These are phyloP conservation scores for Botryotinia globosa DNA, from an alignment of 2,329 filamentous ascomycete genomes.

Conservation along the genomic window DNA sequence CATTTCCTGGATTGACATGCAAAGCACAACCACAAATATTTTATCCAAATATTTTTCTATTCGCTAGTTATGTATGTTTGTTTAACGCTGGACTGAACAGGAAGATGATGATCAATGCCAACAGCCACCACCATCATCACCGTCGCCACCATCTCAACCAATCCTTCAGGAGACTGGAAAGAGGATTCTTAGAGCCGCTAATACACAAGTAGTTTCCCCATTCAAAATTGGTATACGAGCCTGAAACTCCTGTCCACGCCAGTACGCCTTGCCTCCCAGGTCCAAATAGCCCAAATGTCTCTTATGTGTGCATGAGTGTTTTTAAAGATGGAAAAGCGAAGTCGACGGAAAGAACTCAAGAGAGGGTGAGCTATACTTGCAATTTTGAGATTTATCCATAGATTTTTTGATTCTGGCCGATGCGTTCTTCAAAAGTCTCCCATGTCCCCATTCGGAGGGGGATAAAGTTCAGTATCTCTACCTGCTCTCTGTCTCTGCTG, in stretches of 20 bases:
- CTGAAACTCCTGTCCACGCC: background rate
- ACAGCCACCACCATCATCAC: background rate
- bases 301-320: background rate
- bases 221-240: constrained; percentile 3
- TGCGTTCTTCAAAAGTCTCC: background rate
- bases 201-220: background rate
- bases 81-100: background rate
- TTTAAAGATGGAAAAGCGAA: background rate
- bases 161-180: background rate
- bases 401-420: background rate
- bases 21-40: background rate
- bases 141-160: background rate
- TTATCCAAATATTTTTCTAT: background rate
- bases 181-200: background rate
- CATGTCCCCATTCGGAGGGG: background rate
- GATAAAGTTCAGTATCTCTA: background rate
- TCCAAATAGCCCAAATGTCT: constrained; percentile 7
- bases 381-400: constrained; percentile 1
- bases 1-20: background rate
- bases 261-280: constrained; percentile 8
- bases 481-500: background rate
- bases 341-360: background rate
- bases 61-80: background rate
- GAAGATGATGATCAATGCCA: background rate
- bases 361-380: background rate